A percentile compares a stretch with the other conserved stretches of the same genome.
phyloP scores from a whole-genome alignment of 805 yeast genomes.

The Candida quercuum region DNA sequence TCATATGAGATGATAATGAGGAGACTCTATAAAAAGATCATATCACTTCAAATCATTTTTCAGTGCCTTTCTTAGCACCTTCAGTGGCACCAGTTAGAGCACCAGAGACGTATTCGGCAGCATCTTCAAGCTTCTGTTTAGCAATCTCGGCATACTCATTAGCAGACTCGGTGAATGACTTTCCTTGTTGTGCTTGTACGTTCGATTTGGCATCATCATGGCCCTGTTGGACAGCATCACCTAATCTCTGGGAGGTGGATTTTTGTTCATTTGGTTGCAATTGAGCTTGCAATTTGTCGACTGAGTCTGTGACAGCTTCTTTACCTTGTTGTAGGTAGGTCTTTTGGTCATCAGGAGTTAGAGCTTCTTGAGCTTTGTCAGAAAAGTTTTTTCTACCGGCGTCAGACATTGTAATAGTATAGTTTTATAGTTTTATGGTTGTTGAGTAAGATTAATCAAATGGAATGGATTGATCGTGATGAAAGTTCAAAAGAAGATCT shows the following conservation, averaged over 20 bases:
- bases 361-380: constrained; percentile 60
- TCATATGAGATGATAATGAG: no score
- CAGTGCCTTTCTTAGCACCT: constrained; percentile 34
- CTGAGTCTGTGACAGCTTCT: constrained; percentile 62
- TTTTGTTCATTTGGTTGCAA: constrained; percentile 63
- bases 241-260: constrained; percentile 61
- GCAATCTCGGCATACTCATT: constrained; percentile 54
- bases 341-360: constrained; percentile 72
- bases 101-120: constrained; percentile 41
- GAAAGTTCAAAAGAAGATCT: no score
- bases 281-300: constrained; percentile 56
- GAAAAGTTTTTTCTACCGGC: constrained; percentile 72
- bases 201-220: constrained; percentile 41
- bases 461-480: no score
- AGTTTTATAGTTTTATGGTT: background rate
- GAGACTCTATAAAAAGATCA: no score
- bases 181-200: constrained; percentile 21
- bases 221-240: constrained; percentile 56
- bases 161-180: constrained; percentile 48
- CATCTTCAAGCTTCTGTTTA: constrained; percentile 42
- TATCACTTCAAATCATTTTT: background rate
- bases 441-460: background rate
- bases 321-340: constrained; percentile 58
- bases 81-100: constrained; percentile 54
- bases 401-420: constrained; percentile 33